Conservation (phyloP, 2,329 filamentous ascomycete genomes). For the Alternaria sp. region DNA sequence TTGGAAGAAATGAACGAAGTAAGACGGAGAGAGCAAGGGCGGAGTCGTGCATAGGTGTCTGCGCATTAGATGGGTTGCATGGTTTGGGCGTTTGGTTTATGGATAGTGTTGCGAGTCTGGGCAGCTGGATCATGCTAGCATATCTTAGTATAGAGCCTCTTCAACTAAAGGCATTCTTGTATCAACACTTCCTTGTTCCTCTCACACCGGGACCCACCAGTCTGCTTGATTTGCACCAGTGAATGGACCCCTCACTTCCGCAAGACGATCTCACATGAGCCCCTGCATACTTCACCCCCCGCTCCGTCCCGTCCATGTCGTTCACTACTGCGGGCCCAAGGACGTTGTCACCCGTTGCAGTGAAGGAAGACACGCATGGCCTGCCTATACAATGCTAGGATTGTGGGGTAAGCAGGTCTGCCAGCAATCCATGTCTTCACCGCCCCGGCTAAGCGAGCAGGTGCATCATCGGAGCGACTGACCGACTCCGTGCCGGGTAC, state of each 20-base stretch:
- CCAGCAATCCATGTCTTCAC: conserved; percentile 30
- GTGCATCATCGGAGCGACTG: conserved; percentile 13
- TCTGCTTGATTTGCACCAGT: neutral
- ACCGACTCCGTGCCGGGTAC: conserved; percentile 6
- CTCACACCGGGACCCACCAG: neutral
- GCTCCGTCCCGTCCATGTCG: conserved; percentile 15
- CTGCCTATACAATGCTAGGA: conserved; percentile 17
- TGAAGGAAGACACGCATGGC: neutral
- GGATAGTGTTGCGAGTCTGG: neutral
- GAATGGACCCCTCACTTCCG: conserved; percentile 13
- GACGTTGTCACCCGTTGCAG: conserved; percentile 16
- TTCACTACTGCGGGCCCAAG: conserved; percentile 15
- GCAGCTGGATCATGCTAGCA: neutral
- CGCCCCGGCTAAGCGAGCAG: conserved; percentile 30
- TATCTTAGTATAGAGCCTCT: conserved; percentile 6
- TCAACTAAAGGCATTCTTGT: conserved; percentile 1
- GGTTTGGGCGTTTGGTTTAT: conserved; percentile 8
- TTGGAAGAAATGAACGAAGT: conserved; percentile 72
- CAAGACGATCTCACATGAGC: conserved; percentile 17
- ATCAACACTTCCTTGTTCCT: neutral
- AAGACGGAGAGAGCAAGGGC: conserved; percentile 49
- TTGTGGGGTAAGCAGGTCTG: conserved; percentile 18
- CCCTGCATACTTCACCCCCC: conserved; percentile 17
- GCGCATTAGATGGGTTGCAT: conserved; percentile 9
- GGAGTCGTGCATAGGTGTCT: conserved; percentile 10